Evolutionary conservation across 331 rosid species (phyloP), one percentile per base, ranked within the genome.

Genomic region (Malus hybrid): DNA sequence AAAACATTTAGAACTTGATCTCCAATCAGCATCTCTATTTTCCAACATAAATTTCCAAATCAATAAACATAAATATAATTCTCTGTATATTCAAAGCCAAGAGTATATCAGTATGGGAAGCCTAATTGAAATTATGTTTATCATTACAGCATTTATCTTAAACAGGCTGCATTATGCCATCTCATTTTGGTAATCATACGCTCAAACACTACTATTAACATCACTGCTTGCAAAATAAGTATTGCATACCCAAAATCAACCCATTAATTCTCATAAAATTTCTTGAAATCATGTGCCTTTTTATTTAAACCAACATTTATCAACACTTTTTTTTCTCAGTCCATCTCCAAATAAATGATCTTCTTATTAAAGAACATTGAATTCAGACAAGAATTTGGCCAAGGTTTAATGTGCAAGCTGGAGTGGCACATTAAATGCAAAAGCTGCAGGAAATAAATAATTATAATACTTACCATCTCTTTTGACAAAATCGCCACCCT

Each of bases 401-500:
- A 7, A 42, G 33, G 62, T 14, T 62, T 26, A 79, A 50, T 24
- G 71, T 24, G 39, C 71, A 76, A 84, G 50, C 53, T 1, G 19
- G 66, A 77, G 78, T 44, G 71, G 66, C 44, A 72, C 30, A 69
- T 53, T 14, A 64, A 74, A 72, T 70, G 58, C 61, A 75, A 76
- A 19, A 16, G 64, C 68, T 75, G 20, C 24, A 50, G 71, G 10
- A n/a, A 18, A 34, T 7, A 2, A 3, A 19, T 24, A 71, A 32
- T 26, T 6, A 64, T 36, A 74, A 80, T 72, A 77, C 90, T 30
- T 86, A 94, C 99, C 99, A 75, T 90, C 87, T 75, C 97, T 92
- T 74, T 89, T 90, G 82, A 92, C 85, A 84, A 92, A 94, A 89
- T 94, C 99, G 5, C 99, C 99, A 39, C 92, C 99, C 99, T 94